A percentile compares a stretch with the other conserved stretches of the same genome.
phyloP scores from a whole-genome alignment of 2,329 filamentous ascomycete species.

The Fusarium protoensiforme region DNA sequence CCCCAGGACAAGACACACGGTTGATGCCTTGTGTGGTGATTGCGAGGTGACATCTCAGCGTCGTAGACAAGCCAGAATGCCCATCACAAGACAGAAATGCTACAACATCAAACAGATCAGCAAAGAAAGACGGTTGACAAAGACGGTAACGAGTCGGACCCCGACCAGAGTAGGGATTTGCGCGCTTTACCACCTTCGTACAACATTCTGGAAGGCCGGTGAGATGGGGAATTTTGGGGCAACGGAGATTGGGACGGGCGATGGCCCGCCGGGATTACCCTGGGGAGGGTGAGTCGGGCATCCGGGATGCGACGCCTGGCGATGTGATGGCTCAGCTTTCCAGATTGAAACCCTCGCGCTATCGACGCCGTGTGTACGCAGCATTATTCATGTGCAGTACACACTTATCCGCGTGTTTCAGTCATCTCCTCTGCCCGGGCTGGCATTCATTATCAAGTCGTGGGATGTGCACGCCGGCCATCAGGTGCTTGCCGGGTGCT shows the following conservation, averaged over 20 bases:
- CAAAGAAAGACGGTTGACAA: background rate
- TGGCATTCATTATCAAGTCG: background rate
- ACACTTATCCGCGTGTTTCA: constrained; percentile 3
- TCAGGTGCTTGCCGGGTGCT: constrained; percentile 21
- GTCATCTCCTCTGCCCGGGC: background rate
- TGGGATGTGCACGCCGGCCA: constrained; percentile 2
- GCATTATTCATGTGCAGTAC: background rate
- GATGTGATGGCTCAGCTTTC: constrained; percentile 28
- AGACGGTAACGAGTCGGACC: constrained; percentile 4
- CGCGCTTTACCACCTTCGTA: constrained; percentile 15
- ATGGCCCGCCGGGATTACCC: constrained; percentile 34
- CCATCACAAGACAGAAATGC: constrained; percentile 9
- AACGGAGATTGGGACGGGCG: constrained; percentile 37
- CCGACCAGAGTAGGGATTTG: background rate
- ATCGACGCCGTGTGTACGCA: constrained; percentile 1
- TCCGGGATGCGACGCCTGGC: constrained; percentile 15
- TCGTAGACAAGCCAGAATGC: constrained; percentile 1
- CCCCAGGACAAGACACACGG: background rate
- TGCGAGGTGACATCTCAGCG: constrained; percentile 18
- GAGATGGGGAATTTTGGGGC: constrained; percentile 23
- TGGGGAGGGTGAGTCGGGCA: constrained; percentile 12
- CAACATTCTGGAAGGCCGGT: constrained; percentile 36
- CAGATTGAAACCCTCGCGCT: background rate
- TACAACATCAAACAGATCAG: background rate
- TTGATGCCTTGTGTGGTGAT: constrained; percentile 5